Base-by-base conservation (phyloP, 2,329 filamentous ascomycete species). In the Epichloe sibirici region DNA sequence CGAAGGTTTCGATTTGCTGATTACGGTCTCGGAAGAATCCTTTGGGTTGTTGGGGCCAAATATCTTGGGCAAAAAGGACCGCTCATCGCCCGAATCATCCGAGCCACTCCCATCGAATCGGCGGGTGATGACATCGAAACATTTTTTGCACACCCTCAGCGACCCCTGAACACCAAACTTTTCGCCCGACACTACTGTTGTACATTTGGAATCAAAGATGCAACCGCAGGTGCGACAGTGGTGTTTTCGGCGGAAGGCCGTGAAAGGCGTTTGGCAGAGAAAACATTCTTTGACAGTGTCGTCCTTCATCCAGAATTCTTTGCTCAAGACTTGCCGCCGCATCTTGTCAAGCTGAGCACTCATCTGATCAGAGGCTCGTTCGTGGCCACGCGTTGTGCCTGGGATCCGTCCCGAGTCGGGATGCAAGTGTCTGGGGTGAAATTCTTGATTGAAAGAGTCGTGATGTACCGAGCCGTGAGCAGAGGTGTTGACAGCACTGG, bases 301-400 rank as follows among this genome's bases (percentile, higher is more conserved):
- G 65, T 98, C 93, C 55, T 90, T 88, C 93, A 98, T 98, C 93
- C 91, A 97, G 61, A 95, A 97, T 60, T 97, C 90, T 63, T 90
- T 93, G 65, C 88, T 95, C 45, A 97, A 72, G 7, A 98, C 84
- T 63, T 91, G 90, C 61, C 88, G 87, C 56, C 86, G 82, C 74
- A 95, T 85, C 59, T 86, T 84, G 48, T 81, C 81, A 6, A 85
- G 70, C 51, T 79, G 76, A 8, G 79, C 76, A 60, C 73, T 83
- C 53, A 83, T 79, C 48, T 74, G 72, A 54, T 81, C 80, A 2
- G 77, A 75, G 5, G 75, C 76, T 2, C 77, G 77, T 59, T 81
- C 78, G 37, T 62, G 62, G 52, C 75, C 76, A 9, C 70, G 69
- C 13, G 74, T 77, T 1, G 78, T 82, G 0, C 78, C 79, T 0